phyloP scores from a whole-genome alignment of 2,329 filamentous ascomycete species.

The Fusarium tjaetaba region DNA sequence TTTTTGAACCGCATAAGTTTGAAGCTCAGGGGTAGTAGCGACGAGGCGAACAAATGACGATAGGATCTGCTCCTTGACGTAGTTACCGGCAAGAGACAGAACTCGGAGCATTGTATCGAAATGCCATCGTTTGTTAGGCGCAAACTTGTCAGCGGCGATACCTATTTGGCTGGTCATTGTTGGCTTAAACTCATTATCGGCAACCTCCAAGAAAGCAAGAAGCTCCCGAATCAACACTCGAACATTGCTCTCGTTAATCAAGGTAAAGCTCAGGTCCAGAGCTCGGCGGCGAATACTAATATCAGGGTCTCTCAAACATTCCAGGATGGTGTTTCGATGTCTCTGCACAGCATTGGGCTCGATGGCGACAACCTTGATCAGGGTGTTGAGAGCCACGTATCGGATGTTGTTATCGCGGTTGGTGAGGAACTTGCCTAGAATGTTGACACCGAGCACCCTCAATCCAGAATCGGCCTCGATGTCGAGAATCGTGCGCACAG shows the following conservation, averaged over 20 bases:
- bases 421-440: constrained; percentile 96
- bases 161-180: constrained; percentile 99
- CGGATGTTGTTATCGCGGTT: constrained; percentile 99
- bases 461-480: constrained; percentile 97
- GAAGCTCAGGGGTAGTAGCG: constrained; percentile 91
- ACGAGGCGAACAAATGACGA: constrained; percentile 97
- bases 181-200: constrained; percentile 98
- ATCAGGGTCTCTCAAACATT: constrained; percentile 95
- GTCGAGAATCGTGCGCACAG: constrained; percentile 95
- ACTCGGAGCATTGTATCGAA: constrained; percentile 97
- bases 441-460: constrained; percentile 95
- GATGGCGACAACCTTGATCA: constrained; percentile 97
- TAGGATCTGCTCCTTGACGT: constrained; percentile 96
- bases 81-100: constrained; percentile 91
- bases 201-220: constrained; percentile 93
- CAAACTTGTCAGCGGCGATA: constrained; percentile 93
- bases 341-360: constrained; percentile 97
- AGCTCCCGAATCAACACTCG: constrained; percentile 92
- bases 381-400: constrained; percentile 95
- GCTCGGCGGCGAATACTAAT: constrained; percentile 96
- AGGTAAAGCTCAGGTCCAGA: constrained; percentile 96
- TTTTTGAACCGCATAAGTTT: constrained; percentile 97
- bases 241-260: constrained; percentile 97
- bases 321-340: constrained; percentile 96
- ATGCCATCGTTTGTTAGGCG: constrained; percentile 98